phyloP scores from a whole-genome alignment of 805 yeast species.

The Lachancea sp. region DNA sequence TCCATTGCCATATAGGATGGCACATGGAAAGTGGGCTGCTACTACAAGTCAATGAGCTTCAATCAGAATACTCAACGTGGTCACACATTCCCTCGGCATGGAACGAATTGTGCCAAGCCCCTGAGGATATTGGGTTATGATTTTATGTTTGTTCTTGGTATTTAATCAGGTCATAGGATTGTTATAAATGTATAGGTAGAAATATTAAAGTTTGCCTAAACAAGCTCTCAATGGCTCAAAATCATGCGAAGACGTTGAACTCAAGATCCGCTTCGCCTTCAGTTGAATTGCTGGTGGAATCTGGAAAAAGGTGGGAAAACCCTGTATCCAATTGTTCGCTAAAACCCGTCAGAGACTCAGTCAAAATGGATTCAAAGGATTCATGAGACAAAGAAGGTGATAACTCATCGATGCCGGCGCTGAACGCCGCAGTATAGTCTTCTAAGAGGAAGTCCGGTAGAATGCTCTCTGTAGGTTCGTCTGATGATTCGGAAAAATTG shows the following conservation, averaged over 20 bases:
- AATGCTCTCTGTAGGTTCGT: background rate
- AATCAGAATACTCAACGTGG: slow-evolving; percentile 21
- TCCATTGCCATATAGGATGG: slow-evolving; percentile 75
- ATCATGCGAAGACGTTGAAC: background rate
- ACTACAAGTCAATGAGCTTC: slow-evolving; percentile 23
- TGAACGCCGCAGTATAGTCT: background rate
- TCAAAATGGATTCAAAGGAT: background rate
- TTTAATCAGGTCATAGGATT: background rate
- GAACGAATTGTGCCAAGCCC: slow-evolving; percentile 12
- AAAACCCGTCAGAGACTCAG: background rate
- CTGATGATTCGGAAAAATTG: background rate
- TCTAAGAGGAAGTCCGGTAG: background rate
- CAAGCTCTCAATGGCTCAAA: background rate
- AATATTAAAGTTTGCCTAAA: background rate
- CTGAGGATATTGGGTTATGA: background rate
- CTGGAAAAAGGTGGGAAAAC: background rate
- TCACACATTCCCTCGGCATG: slow-evolving; percentile 20
- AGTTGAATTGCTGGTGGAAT: background rate
- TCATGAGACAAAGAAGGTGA: background rate
- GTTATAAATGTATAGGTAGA: background rate
- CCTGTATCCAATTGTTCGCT: background rate
- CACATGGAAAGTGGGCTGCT: slow-evolving; percentile 58
- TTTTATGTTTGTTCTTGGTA: background rate
- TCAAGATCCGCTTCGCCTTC: background rate
- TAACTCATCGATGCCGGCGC: background rate